These are phyloP conservation scores for Aureobasidium vineae DNA, from an alignment of 2,329 filamentous ascomycete genomes.

Conservation along the genomic window DNA sequence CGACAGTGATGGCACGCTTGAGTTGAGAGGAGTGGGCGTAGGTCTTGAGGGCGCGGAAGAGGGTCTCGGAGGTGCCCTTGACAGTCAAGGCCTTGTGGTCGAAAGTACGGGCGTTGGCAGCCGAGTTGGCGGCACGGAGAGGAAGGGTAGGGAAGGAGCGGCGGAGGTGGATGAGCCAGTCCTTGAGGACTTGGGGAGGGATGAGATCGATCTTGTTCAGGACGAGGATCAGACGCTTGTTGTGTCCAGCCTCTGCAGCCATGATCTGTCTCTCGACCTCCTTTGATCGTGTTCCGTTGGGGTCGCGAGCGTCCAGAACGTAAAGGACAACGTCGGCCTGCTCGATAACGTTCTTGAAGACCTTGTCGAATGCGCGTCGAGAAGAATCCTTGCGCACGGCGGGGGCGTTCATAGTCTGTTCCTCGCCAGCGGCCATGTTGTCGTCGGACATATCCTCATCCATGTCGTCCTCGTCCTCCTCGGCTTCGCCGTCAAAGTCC, in stretches of 20 bases:
- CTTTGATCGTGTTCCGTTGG: conserved; percentile 83
- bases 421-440: conserved; percentile 48
- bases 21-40: conserved; percentile 80
- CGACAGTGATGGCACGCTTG: conserved; percentile 86
- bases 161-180: conserved; percentile 80
- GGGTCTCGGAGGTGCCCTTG: conserved; percentile 76
- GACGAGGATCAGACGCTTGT: conserved; percentile 85
- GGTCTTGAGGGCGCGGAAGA: conserved; percentile 87
- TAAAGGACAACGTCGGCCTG: conserved; percentile 89
- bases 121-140: conserved; percentile 76
- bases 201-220: conserved; percentile 96
- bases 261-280: conserved; percentile 89
- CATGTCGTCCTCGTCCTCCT: conserved; percentile 58
- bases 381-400: conserved; percentile 59
- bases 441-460: conserved; percentile 49
- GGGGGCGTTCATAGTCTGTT: conserved; percentile 38
- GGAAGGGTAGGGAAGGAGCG: conserved; percentile 90
- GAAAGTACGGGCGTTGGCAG: conserved; percentile 84
- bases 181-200: conserved; percentile 74
- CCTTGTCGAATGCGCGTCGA: conserved; percentile 86
- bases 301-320: conserved; percentile 88
- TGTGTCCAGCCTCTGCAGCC: conserved; percentile 71
- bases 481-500: conserved; percentile 65
- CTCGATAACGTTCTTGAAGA: conserved; percentile 91
- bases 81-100: conserved; percentile 88